phyloP scores from a whole-genome alignment of 2,329 filamentous ascomycete genomes.

The Pseudogymnoascus verrucosus region DNA sequence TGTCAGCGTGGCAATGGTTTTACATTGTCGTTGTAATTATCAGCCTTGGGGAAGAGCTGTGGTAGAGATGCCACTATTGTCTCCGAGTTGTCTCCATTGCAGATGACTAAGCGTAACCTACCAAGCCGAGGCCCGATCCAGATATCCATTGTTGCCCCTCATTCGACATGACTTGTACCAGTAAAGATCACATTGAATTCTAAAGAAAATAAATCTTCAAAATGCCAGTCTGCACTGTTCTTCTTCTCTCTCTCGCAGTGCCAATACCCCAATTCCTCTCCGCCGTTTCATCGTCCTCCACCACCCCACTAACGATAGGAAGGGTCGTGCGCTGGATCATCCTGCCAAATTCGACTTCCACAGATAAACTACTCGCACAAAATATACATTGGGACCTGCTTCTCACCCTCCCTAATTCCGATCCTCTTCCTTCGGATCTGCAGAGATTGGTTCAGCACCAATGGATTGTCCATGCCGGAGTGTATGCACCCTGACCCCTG shows the following conservation, averaged over 20 bases:
- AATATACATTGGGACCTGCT: slow-evolving; percentile 38
- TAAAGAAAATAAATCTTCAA: slow-evolving; percentile 10
- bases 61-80: not conserved
- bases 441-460: slow-evolving; percentile 22
- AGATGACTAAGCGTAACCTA: not conserved
- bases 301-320: slow-evolving; percentile 35
- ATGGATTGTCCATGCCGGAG: slow-evolving; percentile 34
- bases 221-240: slow-evolving; percentile 43
- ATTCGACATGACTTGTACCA: not conserved
- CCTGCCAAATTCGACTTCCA: slow-evolving; percentile 35
- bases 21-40: no score
- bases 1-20: no score
- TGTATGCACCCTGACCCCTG: slow-evolving; percentile 18
- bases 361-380: slow-evolving; percentile 31
- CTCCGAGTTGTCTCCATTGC: not conserved
- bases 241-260: slow-evolving; percentile 36
- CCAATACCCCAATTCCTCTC: slow-evolving; percentile 33
- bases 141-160: not conserved
- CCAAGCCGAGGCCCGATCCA: not conserved
- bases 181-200: not conserved
- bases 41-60: not conserved
- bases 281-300: slow-evolving; percentile 27
- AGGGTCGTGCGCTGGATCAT: slow-evolving; percentile 42
- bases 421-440: slow-evolving; percentile 24
- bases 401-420: slow-evolving; percentile 32